These are phyloP conservation scores for Sclerotinia sclerotiorum DNA, from an alignment of 2,329 filamentous ascomycete species.

Conservation along the genomic window DNA sequence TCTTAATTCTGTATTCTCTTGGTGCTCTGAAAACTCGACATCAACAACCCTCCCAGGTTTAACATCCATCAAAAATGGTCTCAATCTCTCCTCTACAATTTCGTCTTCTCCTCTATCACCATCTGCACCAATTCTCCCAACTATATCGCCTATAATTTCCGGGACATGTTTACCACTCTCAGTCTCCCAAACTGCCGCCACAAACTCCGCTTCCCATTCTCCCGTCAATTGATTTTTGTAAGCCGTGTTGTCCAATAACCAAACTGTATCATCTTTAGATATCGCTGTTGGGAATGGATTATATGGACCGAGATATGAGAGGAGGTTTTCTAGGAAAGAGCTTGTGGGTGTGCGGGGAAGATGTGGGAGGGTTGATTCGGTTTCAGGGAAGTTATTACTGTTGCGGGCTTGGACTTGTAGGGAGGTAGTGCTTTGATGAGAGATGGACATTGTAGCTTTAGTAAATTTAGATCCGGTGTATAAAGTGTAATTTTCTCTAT, in stretches of 20 bases:
- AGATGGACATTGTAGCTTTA: conserved; percentile 1
- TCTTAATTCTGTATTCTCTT: conserved; percentile 44
- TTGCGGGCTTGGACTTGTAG: conserved; percentile 19
- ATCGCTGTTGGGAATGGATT: conserved; percentile 63
- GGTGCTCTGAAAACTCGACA: conserved; percentile 54
- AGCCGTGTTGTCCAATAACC: conserved; percentile 89
- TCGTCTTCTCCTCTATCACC: conserved; percentile 55
- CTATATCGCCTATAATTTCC: conserved; percentile 68
- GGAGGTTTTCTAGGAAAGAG: conserved; percentile 41
- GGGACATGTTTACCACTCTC: conserved; percentile 66
- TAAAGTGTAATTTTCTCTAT: neutral
- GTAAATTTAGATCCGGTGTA: neutral
- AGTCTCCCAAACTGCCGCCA: conserved; percentile 77
- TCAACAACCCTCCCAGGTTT: conserved; percentile 67
- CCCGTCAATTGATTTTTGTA: conserved; percentile 55
- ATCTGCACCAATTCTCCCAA: conserved; percentile 65
- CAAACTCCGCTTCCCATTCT: conserved; percentile 78
- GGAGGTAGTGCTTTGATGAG: conserved; percentile 15
- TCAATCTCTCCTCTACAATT: conserved; percentile 66
- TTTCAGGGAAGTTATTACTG: conserved; percentile 25
- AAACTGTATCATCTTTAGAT: conserved; percentile 66
- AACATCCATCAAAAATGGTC: conserved; percentile 77
- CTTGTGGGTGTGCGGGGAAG: conserved; percentile 37
- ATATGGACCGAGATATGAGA: conserved; percentile 51
- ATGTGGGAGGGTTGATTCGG: conserved; percentile 50